Conservation (phyloP, 305 asterid species). For the Rubia balearica region DNA sequence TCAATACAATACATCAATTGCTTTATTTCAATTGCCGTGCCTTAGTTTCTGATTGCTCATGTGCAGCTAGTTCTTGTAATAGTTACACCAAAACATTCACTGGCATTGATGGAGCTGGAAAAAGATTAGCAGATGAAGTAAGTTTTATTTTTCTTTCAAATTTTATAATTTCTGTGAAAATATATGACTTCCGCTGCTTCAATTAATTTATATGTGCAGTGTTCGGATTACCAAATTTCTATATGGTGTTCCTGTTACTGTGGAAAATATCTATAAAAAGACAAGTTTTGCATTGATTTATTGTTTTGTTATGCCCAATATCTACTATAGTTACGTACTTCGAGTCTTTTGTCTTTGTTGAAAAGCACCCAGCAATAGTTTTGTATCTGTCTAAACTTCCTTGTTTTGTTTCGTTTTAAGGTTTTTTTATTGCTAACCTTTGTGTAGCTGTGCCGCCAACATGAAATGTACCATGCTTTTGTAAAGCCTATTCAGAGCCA, state of each 20-base stretch:
- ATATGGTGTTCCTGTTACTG: not conserved
- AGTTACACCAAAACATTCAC: slow-evolving; percentile 81
- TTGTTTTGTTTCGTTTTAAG: not conserved
- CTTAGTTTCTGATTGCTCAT: slow-evolving; percentile 19
- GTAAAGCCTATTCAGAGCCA: no score
- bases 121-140: slow-evolving; percentile 96
- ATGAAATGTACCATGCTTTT: no score
- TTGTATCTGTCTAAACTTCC: not conserved
- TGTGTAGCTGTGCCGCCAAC: no score
- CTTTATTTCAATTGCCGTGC: not conserved
- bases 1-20: not conserved
- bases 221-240: not conserved
- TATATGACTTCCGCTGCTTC: not conserved
- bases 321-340: not conserved
- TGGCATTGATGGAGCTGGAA: slow-evolving; percentile 89
- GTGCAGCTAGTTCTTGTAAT: slow-evolving; percentile 88
- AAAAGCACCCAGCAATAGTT: not conserved
- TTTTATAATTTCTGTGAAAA: not conserved
- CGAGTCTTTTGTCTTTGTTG: not conserved
- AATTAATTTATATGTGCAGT: not conserved
- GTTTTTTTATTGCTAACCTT: not conserved
- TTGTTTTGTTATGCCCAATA: not conserved
- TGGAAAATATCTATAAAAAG: not conserved
- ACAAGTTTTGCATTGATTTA: not conserved
- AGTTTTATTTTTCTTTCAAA: slow-evolving; percentile 21